Conservation (phyloP, 495 filamentous ascomycete species). For the Evansstolkia leycettana region DNA sequence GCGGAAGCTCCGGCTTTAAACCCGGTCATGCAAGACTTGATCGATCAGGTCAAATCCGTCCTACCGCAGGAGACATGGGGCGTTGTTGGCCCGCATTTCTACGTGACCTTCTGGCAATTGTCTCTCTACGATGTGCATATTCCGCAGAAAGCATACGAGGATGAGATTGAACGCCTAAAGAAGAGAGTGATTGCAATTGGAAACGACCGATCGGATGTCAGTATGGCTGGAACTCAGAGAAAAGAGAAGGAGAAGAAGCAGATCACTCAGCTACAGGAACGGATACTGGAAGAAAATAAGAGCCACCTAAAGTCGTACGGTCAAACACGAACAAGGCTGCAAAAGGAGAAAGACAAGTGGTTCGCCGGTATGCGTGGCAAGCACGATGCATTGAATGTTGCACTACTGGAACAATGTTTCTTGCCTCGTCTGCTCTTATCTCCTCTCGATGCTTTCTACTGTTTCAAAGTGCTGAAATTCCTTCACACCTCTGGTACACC, state of each 20-base stretch:
- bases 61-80: slow-evolving; percentile 54
- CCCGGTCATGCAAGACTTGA: slow-evolving; percentile 65
- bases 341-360: slow-evolving; percentile 71
- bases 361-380: slow-evolving; percentile 52
- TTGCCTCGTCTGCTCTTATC: slow-evolving; percentile 77
- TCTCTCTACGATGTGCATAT: slow-evolving; percentile 68
- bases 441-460: slow-evolving; percentile 74
- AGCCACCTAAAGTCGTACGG: slow-evolving; percentile 51
- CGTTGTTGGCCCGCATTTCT: slow-evolving; percentile 62
- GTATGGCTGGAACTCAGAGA: slow-evolving; percentile 44
- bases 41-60: slow-evolving; percentile 48
- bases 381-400: slow-evolving; percentile 54
- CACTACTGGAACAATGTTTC: slow-evolving; percentile 80
- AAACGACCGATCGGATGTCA: slow-evolving; percentile 61
- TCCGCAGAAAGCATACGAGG: slow-evolving; percentile 58
- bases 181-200: slow-evolving; percentile 47
- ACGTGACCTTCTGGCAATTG: slow-evolving; percentile 87
- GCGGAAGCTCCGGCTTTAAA: slow-evolving; percentile 40
- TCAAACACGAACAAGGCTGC: slow-evolving; percentile 49
- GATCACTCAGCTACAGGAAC: slow-evolving; percentile 44
- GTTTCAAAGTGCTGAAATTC: slow-evolving; percentile 71
- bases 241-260: slow-evolving; percentile 53
- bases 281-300: slow-evolving; percentile 58
- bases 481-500: slow-evolving; percentile 71
- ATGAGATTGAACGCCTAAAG: slow-evolving; percentile 52